Percentiles rank a stretch among this genome's conserved stretches.
Conservation (phyloP, 371 early-diverging fungal species). For the Mucor lusitanicus region DNA sequence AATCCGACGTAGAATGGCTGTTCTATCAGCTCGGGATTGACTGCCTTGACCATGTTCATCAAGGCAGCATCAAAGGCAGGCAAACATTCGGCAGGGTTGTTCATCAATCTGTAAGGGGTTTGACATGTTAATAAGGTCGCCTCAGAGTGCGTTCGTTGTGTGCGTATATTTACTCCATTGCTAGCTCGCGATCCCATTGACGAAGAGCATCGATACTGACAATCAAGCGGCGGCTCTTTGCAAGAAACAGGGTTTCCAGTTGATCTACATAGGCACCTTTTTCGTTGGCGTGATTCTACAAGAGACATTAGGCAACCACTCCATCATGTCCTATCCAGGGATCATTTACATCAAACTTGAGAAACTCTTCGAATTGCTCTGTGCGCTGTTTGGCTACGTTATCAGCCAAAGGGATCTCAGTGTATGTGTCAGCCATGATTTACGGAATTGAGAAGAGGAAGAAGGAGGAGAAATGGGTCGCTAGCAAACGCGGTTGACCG, state of each 20-base stretch:
- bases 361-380: conserved; percentile 15
- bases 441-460: neutral
- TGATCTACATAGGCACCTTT: conserved; percentile 64
- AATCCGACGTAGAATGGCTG: conserved; percentile 82
- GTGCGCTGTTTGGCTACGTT: neutral
- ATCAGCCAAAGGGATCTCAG: conserved; percentile 13
- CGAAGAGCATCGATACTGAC: conserved; percentile 91
- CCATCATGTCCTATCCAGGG: neutral
- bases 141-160: neutral
- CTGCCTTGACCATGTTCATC: conserved; percentile 55
- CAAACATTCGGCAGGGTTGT: conserved; percentile 80
- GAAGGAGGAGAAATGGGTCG: neutral
- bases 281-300: conserved; percentile 21
- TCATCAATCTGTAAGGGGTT: conserved; percentile 60
- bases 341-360: conserved; percentile 15
- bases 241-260: conserved; percentile 69
- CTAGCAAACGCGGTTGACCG: conserved; percentile 5
- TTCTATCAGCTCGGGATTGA: conserved; percentile 18
- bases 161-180: conserved; percentile 57
- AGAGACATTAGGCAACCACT: neutral
- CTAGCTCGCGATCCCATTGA: conserved; percentile 67
- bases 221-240: conserved; percentile 71
- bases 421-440: conserved; percentile 1
- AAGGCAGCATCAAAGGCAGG: conserved; percentile 87
- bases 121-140: neutral